Percentiles rank a stretch among this genome's conserved stretches.
Evolutionary conservation across 768 basidiomycete species (phyloP).

Genomic region (Hygrocybe coccinea): DNA sequence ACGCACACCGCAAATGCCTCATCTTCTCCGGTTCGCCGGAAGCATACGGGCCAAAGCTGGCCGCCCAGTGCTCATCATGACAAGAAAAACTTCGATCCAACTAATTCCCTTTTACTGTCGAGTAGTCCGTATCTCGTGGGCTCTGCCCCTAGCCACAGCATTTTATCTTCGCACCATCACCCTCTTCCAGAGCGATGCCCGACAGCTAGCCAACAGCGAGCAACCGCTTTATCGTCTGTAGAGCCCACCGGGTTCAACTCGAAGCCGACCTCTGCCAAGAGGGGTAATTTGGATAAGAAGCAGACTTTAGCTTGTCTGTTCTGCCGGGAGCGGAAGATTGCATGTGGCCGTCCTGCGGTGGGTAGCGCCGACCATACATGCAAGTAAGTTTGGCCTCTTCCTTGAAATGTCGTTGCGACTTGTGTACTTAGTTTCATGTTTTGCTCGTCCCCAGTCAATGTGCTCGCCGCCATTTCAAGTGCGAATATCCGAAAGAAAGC

Average conservation of each 20-base stretch:
- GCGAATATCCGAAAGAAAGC: slow-evolving; percentile 47
- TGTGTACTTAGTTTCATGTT: background rate
- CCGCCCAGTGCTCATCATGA: background rate
- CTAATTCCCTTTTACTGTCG: background rate
- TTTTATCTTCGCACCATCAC: background rate
- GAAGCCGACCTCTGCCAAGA: slow-evolving; percentile 6
- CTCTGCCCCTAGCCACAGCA: background rate
- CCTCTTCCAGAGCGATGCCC: background rate
- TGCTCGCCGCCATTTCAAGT: slow-evolving; percentile 44
- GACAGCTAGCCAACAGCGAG: background rate
- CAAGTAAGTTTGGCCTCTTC: slow-evolving; percentile 37
- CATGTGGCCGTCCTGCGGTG: slow-evolving; percentile 33
- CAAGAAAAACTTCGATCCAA: background rate
- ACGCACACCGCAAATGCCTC: background rate
- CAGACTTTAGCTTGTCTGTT: slow-evolving; percentile 37
- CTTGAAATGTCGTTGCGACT: background rate
- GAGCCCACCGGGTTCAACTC: background rate
- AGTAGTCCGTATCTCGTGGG: background rate
- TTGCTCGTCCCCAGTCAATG: slow-evolving; percentile 40
- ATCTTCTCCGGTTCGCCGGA: background rate
- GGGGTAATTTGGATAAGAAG: slow-evolving; percentile 16
- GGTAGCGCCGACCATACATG: slow-evolving; percentile 42
- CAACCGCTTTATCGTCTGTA: background rate
- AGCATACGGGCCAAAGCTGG: background rate
- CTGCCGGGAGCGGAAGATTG: slow-evolving; percentile 41